These are phyloP conservation scores for Limonium bicolor DNA, from an alignment of 148 eudicot genomes.

Conservation along the genomic window DNA sequence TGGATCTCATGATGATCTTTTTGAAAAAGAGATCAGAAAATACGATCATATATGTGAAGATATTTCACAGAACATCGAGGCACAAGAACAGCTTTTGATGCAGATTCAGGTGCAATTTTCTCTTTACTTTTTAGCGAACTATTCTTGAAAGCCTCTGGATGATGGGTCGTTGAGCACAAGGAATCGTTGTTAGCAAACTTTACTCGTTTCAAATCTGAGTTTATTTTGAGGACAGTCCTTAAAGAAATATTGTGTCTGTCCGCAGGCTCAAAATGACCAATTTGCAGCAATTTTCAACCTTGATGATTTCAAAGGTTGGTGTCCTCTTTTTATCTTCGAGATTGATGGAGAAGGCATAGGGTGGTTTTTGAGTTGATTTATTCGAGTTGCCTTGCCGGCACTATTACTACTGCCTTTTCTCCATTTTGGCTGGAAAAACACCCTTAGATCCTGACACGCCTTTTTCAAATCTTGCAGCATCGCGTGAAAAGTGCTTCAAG, in stretches of 20 bases:
- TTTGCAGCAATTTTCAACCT: constrained; percentile 77
- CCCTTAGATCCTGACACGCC: not conserved
- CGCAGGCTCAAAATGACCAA: constrained; percentile 80
- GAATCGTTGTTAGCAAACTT: not conserved
- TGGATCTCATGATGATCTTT: constrained; percentile 96
- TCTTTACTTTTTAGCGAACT: not conserved
- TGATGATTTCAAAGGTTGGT: constrained; percentile 83
- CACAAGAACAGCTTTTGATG: constrained; percentile 66
- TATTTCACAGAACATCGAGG: constrained; percentile 64
- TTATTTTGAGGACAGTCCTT: too few relatives aligned
- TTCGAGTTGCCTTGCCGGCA: too few relatives aligned
- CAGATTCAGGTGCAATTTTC: constrained; percentile 62
- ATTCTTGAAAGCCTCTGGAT: too few relatives aligned
- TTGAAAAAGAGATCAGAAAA: constrained; percentile 79
- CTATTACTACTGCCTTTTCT: too few relatives aligned
- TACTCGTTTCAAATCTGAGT: too few relatives aligned
- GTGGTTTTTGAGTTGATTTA: too few relatives aligned
- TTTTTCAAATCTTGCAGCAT: constrained; percentile 28
- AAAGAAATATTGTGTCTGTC: constrained; percentile 1
- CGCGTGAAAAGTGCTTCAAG: constrained; percentile 71
- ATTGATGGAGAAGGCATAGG: too few relatives aligned
- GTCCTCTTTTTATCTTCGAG: too few relatives aligned
- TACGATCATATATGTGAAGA: constrained; percentile 74
- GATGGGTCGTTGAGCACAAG: too few relatives aligned
- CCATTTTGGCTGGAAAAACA: too few relatives aligned